These are phyloP conservation scores for Komagataella populi DNA, from an alignment of 805 yeast species.

Conservation along the genomic window DNA sequence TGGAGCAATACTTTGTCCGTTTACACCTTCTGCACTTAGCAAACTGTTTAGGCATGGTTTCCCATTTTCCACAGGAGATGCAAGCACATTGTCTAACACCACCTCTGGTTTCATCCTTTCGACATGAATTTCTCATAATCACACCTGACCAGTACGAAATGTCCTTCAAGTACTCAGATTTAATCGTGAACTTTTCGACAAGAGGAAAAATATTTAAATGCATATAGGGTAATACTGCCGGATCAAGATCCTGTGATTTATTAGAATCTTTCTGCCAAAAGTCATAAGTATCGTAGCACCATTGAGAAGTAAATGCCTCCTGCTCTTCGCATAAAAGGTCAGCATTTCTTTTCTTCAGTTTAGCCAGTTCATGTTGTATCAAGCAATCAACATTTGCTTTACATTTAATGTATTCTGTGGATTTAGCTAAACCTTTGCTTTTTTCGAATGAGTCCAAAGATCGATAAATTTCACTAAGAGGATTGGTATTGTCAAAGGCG, in stretches of 20 bases:
- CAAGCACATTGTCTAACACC: conserved; percentile 94
- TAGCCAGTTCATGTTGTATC: background rate
- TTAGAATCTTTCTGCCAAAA: conserved; percentile 4
- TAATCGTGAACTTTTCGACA: conserved; percentile 80
- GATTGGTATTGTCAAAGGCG: background rate
- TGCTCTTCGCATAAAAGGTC: background rate
- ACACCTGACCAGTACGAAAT: conserved; percentile 95
- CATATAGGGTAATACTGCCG: conserved; percentile 28
- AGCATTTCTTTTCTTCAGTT: background rate
- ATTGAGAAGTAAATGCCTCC: background rate
- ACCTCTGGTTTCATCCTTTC: conserved; percentile 75
- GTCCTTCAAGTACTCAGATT: conserved; percentile 53
- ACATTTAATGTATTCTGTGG: background rate
- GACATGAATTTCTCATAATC: conserved; percentile 91
- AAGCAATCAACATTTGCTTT: background rate
- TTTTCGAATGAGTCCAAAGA: background rate
- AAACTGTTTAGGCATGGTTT: conserved; percentile 76
- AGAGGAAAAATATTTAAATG: conserved; percentile 69
- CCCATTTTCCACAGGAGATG: conserved; percentile 92
- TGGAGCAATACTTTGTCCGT: conserved; percentile 87
- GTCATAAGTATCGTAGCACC: background rate
- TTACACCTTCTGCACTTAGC: conserved; percentile 93
- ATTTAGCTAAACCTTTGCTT: background rate
- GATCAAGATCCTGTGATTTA: conserved; percentile 18
- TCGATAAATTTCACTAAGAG: background rate